These are phyloP conservation scores for Aspergillus pseudotamarii DNA, from an alignment of 2,329 filamentous ascomycete species.

Conservation along the genomic window DNA sequence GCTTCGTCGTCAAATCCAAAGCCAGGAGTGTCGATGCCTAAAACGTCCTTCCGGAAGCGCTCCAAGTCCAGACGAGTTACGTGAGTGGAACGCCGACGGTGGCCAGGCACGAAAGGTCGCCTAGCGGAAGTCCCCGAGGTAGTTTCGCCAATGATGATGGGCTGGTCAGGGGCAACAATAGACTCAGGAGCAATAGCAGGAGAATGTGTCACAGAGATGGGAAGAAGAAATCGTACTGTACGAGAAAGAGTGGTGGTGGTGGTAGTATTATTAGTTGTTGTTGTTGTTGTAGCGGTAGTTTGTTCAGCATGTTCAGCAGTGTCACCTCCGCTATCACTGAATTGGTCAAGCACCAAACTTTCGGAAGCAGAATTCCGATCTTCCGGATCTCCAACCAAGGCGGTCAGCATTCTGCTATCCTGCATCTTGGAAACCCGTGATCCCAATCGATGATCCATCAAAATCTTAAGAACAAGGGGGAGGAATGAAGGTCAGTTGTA, in stretches of 20 bases:
- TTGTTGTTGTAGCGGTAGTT: not conserved
- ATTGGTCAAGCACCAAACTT: conserved; percentile 26
- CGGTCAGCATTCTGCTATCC: conserved; percentile 11
- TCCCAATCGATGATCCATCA: not conserved
- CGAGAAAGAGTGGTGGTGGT: not conserved
- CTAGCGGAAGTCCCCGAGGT: conserved; percentile 30
- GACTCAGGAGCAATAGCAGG: not conserved
- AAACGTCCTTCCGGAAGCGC: conserved; percentile 40
- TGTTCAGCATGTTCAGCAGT: not conserved
- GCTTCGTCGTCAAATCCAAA: conserved; percentile 35
- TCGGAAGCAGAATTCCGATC: conserved; percentile 23
- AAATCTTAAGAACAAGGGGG: not conserved
- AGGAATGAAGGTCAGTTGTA: not conserved
- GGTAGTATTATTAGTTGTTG: not conserved
- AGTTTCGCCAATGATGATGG: conserved; percentile 37
- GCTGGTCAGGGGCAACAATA: not conserved
- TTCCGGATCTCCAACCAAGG: conserved; percentile 10
- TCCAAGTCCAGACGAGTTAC: conserved; percentile 43
- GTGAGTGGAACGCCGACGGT: conserved; percentile 46
- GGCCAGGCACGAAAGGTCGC: conserved; percentile 40
- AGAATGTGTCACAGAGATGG: not conserved
- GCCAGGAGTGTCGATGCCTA: conserved; percentile 35
- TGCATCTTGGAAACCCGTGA: conserved; percentile 8
- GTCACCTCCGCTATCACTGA: conserved; percentile 14
- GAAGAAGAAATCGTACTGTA: conserved; percentile 1